Evolutionary conservation across 2,329 filamentous ascomycete species (phyloP).

Genomic region (Gliomastix tumulicola): DNA sequence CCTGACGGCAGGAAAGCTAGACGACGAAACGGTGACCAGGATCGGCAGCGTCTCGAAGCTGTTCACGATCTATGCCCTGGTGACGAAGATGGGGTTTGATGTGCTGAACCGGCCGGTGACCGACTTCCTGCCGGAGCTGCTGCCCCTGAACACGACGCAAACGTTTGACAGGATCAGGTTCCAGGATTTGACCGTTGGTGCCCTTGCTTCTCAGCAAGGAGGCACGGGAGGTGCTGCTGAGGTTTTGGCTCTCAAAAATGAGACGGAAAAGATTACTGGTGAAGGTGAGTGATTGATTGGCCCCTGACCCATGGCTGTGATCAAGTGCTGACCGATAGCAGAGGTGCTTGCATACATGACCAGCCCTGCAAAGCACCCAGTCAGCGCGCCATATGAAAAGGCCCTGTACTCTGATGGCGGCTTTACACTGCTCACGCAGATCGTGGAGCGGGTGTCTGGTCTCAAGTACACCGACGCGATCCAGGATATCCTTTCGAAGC

Average conservation of each 20-base stretch:
- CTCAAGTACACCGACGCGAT: constrained; percentile 1
- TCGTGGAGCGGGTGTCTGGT: constrained; percentile 7
- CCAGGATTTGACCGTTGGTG: constrained; percentile 12
- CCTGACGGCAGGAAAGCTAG: constrained; percentile 9
- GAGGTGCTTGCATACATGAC: no score
- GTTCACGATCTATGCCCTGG: constrained; percentile 15
- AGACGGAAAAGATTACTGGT: no score
- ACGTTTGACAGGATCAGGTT: constrained; percentile 6
- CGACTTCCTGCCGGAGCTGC: constrained; percentile 15
- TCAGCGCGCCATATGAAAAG: constrained; percentile 1
- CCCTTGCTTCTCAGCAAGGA: constrained; percentile 11
- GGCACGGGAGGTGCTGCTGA: constrained; percentile 8
- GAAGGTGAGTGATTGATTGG: no score
- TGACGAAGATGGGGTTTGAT: constrained; percentile 10
- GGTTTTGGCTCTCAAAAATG: no score
- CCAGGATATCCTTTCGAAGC: neutral
- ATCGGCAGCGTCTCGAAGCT: constrained; percentile 19
- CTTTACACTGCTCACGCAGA: constrained; percentile 6
- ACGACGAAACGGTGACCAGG: constrained; percentile 14
- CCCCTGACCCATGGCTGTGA: neutral
- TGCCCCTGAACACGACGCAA: constrained; percentile 2
- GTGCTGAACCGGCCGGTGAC: constrained; percentile 16
- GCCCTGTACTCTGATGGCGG: constrained; percentile 13
- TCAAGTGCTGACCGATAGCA: no score
- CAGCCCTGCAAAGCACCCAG: neutral